phyloP scores from a whole-genome alignment of 2,329 filamentous ascomycete genomes.

The Fusarium longipes region DNA sequence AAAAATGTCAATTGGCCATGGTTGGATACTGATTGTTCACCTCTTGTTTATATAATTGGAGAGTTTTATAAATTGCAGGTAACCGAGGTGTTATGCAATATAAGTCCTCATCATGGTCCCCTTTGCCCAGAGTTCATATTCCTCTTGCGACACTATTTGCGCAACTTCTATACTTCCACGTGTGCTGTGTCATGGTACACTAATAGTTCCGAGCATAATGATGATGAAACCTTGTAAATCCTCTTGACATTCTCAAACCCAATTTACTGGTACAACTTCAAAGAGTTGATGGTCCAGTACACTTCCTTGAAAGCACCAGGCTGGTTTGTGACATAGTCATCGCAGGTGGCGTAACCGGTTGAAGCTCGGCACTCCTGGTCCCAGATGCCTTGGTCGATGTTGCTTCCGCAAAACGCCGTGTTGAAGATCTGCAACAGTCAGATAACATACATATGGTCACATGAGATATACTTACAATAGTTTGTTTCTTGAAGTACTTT shows the following conservation, averaged over 20 bases:
- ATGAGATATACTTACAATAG: conserved; percentile 1
- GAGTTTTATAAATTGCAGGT: too few species aligned
- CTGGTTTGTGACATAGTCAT: conserved; percentile 16
- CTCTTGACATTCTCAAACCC: too few species aligned
- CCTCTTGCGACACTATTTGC: too few species aligned
- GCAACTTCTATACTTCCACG: too few species aligned
- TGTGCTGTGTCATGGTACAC: too few species aligned
- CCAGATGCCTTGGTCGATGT: conserved; percentile 15
- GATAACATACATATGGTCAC: background rate
- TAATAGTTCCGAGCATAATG: too few species aligned
- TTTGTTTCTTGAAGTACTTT: conserved; percentile 28
- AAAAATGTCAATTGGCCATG: background rate
- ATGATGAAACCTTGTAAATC: too few species aligned
- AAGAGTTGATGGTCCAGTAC: conserved; percentile 16
- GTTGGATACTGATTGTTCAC: background rate
- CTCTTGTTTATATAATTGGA: too few species aligned
- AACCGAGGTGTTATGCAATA: too few species aligned
- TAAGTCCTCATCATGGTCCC: too few species aligned
- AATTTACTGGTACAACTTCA: conserved; percentile 17
- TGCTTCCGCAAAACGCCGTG: conserved; percentile 17
- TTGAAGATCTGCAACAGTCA: conserved; percentile 14
- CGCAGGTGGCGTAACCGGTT: conserved; percentile 14
- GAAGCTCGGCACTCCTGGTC: conserved; percentile 20
- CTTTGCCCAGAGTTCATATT: too few species aligned
- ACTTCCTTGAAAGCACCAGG: conserved; percentile 15